These are phyloP conservation scores for Cryptococcus hybrid DNA, from an alignment of 1,284 basidiomycete species.

Conservation along the genomic window DNA sequence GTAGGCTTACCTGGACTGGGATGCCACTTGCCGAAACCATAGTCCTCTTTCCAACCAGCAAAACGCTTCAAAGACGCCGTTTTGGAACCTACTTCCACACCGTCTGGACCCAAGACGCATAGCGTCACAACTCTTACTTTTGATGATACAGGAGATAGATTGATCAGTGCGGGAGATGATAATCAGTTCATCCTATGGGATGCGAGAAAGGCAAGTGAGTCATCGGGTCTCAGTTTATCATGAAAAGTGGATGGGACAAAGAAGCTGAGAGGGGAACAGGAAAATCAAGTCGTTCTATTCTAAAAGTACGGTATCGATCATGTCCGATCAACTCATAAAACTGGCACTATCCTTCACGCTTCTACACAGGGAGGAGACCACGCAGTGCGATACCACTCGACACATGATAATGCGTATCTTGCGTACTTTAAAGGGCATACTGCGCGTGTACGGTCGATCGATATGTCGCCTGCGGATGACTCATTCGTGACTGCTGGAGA, in stretches of 20 bases:
- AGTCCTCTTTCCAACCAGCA: conserved; percentile 11
- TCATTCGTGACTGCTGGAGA: conserved; percentile 92
- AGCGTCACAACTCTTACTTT: conserved; percentile 83
- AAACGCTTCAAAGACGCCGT: conserved; percentile 20
- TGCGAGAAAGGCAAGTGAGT: conserved; percentile 76
- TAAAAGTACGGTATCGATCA: conserved; percentile 97
- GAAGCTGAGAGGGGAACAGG: conserved; percentile 49
- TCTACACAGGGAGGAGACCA: conserved; percentile 91
- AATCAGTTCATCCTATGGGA: conserved; percentile 89
- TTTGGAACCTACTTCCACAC: conserved; percentile 1
- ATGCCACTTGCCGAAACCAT: background rate
- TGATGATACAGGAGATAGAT: conserved; percentile 82
- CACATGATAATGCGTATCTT: conserved; percentile 94
- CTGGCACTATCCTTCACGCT: conserved; percentile 79
- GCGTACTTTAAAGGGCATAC: conserved; percentile 96
- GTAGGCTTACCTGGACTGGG: background rate
- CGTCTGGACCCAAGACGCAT: conserved; percentile 9
- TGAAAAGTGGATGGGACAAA: background rate
- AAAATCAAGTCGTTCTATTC: conserved; percentile 77
- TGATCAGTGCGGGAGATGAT: conserved; percentile 89
- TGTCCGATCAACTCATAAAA: conserved; percentile 90
- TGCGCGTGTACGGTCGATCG: conserved; percentile 78
- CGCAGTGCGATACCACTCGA: conserved; percentile 87
- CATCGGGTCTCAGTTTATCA: background rate
- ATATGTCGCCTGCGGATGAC: conserved; percentile 90